Conservation (phyloP, 176 grass and related monocot genomes). For the Eremochloa ophiuroides region DNA sequence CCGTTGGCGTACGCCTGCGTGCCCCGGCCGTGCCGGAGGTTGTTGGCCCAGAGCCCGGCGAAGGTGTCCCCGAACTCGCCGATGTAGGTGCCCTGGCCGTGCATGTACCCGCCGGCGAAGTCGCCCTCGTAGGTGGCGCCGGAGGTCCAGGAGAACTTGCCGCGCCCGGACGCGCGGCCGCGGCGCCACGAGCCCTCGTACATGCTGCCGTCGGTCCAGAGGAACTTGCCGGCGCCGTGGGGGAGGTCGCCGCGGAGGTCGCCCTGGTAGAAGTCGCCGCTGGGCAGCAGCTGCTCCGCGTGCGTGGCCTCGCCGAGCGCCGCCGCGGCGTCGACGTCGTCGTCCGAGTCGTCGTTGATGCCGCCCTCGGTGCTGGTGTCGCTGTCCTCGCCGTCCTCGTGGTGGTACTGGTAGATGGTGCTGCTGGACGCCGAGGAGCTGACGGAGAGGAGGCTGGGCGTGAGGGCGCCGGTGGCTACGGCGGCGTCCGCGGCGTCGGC, state of each 20-base stretch:
- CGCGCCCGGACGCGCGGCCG: conserved; percentile 55
- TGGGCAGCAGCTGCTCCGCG: conserved; percentile 43
- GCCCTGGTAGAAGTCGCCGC: conserved; percentile 73
- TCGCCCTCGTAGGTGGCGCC: conserved; percentile 84
- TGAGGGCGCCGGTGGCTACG: background rate
- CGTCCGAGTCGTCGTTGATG: background rate
- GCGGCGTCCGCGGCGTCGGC: background rate
- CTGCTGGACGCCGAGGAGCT: conserved; percentile 22
- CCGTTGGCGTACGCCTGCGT: conserved; percentile 61
- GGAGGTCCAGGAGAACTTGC: conserved; percentile 75
- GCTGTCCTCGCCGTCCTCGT: background rate
- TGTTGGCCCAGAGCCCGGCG: conserved; percentile 53
- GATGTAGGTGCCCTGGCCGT: conserved; percentile 64
- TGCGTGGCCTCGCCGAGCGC: conserved; percentile 28
- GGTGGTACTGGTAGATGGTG: conserved; percentile 41
- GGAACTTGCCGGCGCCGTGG: conserved; percentile 62
- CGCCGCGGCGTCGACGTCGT: background rate
- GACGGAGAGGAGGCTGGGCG: conserved; percentile 20
- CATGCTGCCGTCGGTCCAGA: conserved; percentile 84
- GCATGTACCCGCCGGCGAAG: conserved; percentile 61
- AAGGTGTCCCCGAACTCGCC: conserved; percentile 75
- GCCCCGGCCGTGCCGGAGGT: conserved; percentile 74
- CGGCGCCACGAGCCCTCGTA: conserved; percentile 66
- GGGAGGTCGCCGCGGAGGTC: conserved; percentile 37
- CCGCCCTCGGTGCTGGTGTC: background rate